Conservation (phyloP, 129 eudicot genomes). For the Escallonia rubra region DNA sequence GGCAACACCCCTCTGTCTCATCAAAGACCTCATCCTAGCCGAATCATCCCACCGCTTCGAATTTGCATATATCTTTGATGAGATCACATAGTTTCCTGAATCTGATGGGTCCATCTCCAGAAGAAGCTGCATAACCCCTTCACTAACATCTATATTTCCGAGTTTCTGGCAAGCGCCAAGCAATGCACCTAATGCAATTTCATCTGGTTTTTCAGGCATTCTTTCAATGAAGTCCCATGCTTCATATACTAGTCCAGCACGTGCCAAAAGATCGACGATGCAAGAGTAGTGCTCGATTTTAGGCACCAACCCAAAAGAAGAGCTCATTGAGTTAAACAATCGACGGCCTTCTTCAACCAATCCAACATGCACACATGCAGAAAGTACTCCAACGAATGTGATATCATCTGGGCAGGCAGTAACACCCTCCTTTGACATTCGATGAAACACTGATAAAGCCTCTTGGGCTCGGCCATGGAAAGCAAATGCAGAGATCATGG, state of each 20-base stretch:
- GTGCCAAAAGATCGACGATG: constrained; percentile 83
- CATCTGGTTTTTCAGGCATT: constrained; percentile 86
- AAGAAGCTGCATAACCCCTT: constrained; percentile 51
- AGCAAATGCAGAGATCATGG: constrained; percentile 78
- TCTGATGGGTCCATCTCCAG: constrained; percentile 60
- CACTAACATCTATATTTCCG: constrained; percentile 62
- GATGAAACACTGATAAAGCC: constrained; percentile 48
- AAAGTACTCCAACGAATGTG: constrained; percentile 60
- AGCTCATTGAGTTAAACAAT: constrained; percentile 48
- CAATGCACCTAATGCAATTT: constrained; percentile 67
- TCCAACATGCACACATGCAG: constrained; percentile 86
- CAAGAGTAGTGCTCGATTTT: constrained; percentile 81
- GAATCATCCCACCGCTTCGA: constrained; percentile 67
- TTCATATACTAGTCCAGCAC: constrained; percentile 67
- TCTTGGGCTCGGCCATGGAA: constrained; percentile 64
- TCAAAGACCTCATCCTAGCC: constrained; percentile 67
- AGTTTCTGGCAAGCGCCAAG: constrained; percentile 79
- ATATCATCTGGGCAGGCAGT: constrained; percentile 48
- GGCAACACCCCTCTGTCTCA: constrained; percentile 64
- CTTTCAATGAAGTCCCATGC: constrained; percentile 78
- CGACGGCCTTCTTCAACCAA: constrained; percentile 65
- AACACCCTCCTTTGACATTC: constrained; percentile 36
- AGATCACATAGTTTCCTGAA: constrained; percentile 71
- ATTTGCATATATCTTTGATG: constrained; percentile 69
- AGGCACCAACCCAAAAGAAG: constrained; percentile 48